A percentile compares a stretch with the other conserved stretches of the same genome.
These are phyloP conservation scores for Teunomyces tritomae DNA, from an alignment of 805 yeast species.

Conservation along the genomic window DNA sequence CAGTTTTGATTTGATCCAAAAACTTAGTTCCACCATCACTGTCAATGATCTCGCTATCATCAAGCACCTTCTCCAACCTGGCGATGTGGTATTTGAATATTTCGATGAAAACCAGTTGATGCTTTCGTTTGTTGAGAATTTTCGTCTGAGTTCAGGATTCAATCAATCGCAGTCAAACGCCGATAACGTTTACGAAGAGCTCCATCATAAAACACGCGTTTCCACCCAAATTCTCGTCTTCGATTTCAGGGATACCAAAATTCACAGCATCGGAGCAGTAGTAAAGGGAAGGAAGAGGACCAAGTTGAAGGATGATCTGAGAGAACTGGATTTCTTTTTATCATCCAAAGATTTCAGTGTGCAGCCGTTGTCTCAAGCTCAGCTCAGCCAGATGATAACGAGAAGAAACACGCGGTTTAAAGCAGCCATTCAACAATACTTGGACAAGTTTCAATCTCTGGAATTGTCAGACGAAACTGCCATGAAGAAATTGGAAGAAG, in stretches of 20 bases:
- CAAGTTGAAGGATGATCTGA: slow-evolving; percentile 10
- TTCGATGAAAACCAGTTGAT: slow-evolving; percentile 71
- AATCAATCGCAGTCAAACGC: slow-evolving; percentile 26
- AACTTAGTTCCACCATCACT: slow-evolving; percentile 30
- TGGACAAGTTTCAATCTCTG: slow-evolving; percentile 22
- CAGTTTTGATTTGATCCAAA: slow-evolving; percentile 25
- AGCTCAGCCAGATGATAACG: slow-evolving; percentile 58
- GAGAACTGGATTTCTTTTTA: slow-evolving; percentile 22
- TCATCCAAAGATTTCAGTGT: slow-evolving; percentile 43
- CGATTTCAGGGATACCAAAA: slow-evolving; percentile 71
- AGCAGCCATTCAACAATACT: slow-evolving; percentile 13
- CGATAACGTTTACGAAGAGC: slow-evolving; percentile 55
- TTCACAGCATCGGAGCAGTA: slow-evolving; percentile 43
- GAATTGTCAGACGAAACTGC: slow-evolving; percentile 35
- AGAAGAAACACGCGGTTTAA: slow-evolving; percentile 55
- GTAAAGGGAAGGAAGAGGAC: slow-evolving; percentile 23
- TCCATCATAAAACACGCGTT: slow-evolving; percentile 28
- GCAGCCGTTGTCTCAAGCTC: slow-evolving; percentile 52
- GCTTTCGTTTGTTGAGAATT: slow-evolving; percentile 44
- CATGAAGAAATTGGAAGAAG: slow-evolving; percentile 32
- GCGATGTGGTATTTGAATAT: slow-evolving; percentile 63
- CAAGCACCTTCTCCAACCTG: slow-evolving; percentile 61
- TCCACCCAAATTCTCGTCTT: slow-evolving; percentile 62
- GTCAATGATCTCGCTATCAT: slow-evolving; percentile 63
- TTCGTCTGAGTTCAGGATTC: slow-evolving; percentile 27